Percentiles rank a stretch among this genome's conserved stretches.
phyloP scores from a whole-genome alignment of 345 rosid genomes.

The Gossypium rotundifolium region DNA sequence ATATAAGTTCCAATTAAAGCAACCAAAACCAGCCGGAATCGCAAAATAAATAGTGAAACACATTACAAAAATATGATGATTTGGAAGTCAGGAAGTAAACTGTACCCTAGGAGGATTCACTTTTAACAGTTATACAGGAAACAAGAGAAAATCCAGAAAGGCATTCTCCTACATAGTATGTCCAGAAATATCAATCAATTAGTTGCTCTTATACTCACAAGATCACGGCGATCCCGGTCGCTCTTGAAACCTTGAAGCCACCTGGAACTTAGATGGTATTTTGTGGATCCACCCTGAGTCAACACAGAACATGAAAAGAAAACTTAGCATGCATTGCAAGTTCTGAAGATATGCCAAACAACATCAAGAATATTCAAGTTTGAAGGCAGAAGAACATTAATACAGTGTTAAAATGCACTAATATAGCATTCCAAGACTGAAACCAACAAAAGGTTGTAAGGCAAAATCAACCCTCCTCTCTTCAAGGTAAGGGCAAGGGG shows the following conservation, averaged over 20 bases:
- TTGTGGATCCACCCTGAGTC: conserved; percentile 67
- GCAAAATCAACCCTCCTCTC: not conserved
- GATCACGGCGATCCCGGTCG: conserved; percentile 93
- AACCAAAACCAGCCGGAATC: not conserved
- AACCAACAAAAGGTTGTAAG: not conserved
- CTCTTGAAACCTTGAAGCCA: conserved; percentile 91
- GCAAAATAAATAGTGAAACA: not conserved
- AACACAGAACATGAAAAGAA: conserved; percentile 15
- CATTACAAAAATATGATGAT: not conserved
- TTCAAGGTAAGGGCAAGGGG: not conserved
- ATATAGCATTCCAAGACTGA: not conserved
- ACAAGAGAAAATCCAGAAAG: not conserved
- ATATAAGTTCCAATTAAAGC: conserved; percentile 4
- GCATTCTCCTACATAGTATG: not conserved
- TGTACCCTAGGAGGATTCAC: not conserved
- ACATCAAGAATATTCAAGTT: not conserved
- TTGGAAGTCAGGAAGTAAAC: not conserved
- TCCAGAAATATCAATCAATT: not conserved
- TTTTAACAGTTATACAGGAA: not conserved
- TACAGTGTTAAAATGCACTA: not conserved
- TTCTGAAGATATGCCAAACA: conserved; percentile 8
- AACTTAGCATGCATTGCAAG: not conserved
- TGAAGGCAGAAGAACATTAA: not conserved
- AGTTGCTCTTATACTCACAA: conserved; percentile 41
- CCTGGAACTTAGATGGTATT: conserved; percentile 79